phyloP scores from a whole-genome alignment of 805 yeast species.

The Zygotorulaspora danielsina region DNA sequence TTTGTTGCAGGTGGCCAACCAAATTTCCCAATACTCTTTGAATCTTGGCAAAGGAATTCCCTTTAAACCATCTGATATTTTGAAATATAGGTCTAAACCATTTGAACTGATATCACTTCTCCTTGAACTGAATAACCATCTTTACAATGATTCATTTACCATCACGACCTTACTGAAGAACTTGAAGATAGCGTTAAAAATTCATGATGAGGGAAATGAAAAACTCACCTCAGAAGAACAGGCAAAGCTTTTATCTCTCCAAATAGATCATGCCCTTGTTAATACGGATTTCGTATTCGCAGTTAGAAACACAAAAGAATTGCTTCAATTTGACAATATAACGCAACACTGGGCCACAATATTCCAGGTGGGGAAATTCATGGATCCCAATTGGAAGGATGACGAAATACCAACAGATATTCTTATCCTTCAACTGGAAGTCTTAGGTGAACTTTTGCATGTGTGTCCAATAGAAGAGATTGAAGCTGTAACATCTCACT shows the following conservation, averaged over 20 bases:
- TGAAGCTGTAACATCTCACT: constrained; percentile 54
- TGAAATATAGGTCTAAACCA: constrained; percentile 34
- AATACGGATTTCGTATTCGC: constrained; percentile 62
- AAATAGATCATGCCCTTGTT: constrained; percentile 64
- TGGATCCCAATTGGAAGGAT: constrained; percentile 44
- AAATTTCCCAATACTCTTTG: constrained; percentile 30
- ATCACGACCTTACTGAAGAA: constrained; percentile 41
- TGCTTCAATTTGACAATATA: constrained; percentile 28
- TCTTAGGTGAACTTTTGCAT: constrained; percentile 50
- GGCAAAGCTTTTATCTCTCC: constrained; percentile 40
- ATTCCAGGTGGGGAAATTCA: constrained; percentile 65
- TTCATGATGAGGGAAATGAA: constrained; percentile 12
- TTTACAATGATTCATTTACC: constrained; percentile 44
- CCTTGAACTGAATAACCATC: constrained; percentile 50
- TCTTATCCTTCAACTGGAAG: constrained; percentile 48
- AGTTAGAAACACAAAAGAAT: constrained; percentile 38
- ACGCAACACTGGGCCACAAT: constrained; percentile 61
- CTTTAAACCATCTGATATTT: constrained; percentile 39
- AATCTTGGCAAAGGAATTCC: constrained; percentile 35
- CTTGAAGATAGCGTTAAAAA: constrained; percentile 40
- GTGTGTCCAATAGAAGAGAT: constrained; percentile 54
- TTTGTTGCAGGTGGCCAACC: constrained; percentile 30
- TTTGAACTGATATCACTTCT: constrained; percentile 40
- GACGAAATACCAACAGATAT: constrained; percentile 37
- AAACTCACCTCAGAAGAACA: constrained; percentile 10